Evolutionary conservation across 2,329 filamentous ascomycete genomes (phyloP).

Genomic region (Xylaria sp.): DNA sequence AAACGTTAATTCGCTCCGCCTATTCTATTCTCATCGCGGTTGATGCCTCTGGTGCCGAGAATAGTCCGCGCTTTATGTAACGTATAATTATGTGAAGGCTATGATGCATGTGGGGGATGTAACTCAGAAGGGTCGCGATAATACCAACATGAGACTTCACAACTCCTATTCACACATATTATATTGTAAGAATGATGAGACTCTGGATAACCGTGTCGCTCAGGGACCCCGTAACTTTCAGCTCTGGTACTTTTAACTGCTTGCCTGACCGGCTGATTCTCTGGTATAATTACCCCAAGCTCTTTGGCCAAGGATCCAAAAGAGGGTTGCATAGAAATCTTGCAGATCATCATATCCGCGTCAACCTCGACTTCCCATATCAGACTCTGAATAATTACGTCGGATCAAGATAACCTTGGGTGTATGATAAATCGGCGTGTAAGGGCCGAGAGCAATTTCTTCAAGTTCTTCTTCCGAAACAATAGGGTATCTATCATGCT

Average conservation of each 20-base stretch:
- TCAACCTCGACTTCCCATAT: neutral
- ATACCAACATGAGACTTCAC: neutral
- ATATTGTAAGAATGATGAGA: no score
- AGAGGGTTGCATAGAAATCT: neutral
- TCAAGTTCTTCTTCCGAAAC: neutral
- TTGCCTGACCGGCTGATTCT: neutral
- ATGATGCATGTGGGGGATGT: neutral
- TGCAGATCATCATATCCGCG: neutral
- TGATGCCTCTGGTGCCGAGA: neutral
- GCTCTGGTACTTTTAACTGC: neutral
- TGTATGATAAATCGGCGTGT: neutral
- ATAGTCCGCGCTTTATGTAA: neutral
- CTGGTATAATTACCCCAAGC: neutral
- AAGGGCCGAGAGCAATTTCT: neutral
- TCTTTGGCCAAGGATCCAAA: neutral
- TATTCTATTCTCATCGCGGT: neutral
- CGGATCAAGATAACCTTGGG: neutral
- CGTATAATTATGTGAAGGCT: neutral
- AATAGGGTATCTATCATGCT: neutral
- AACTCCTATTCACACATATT: neutral
- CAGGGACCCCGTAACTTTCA: neutral
- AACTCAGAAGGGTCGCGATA: neutral
- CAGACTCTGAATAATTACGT: neutral
- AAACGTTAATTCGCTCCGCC: neutral
- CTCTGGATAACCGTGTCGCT: neutral